A percentile compares a stretch with the other conserved stretches of the same genome.
Conservation (phyloP, 75 land plant species). For the Selaginella moellendorffii region DNA sequence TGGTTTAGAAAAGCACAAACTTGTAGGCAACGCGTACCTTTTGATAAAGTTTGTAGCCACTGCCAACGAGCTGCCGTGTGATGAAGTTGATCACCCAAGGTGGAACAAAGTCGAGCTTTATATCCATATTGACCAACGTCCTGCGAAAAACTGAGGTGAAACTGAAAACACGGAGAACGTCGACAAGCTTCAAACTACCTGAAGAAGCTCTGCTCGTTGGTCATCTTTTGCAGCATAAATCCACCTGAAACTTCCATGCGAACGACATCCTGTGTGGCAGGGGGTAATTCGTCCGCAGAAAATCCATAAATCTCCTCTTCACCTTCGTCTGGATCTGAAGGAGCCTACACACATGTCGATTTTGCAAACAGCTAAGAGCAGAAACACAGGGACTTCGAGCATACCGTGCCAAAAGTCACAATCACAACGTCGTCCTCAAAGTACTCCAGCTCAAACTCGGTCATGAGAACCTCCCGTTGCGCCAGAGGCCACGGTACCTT, state of each 20-base stretch:
- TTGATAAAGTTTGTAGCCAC: slow-evolving; percentile 8
- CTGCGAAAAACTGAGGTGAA: too few species aligned
- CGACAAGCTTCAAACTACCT: too few species aligned
- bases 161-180: too few species aligned
- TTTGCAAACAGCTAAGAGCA: too few species aligned
- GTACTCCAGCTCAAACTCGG: slow-evolving; percentile 64
- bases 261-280: neutral
- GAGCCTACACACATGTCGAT: slow-evolving; percentile 1
- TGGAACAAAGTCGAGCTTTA: slow-evolving; percentile 2
- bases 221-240: neutral
- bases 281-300: neutral
- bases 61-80: slow-evolving; percentile 1
- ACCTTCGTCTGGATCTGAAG: neutral
- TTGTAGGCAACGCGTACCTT: neutral
- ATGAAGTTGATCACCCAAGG: slow-evolving; percentile 11
- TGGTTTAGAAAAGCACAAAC: neutral
- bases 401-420: slow-evolving; percentile 59
- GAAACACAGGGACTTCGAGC: too few species aligned
- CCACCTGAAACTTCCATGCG: slow-evolving; percentile 6
- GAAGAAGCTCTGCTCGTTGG: slow-evolving; percentile 1
- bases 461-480: slow-evolving; percentile 55
- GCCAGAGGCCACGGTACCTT: slow-evolving; percentile 93
- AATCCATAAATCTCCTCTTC: neutral
- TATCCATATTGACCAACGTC: slow-evolving; percentile 5
- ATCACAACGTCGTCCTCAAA: slow-evolving; percentile 63